These are phyloP conservation scores for Ganoderma multipileum DNA, from an alignment of 1,284 basidiomycete species.

Conservation along the genomic window DNA sequence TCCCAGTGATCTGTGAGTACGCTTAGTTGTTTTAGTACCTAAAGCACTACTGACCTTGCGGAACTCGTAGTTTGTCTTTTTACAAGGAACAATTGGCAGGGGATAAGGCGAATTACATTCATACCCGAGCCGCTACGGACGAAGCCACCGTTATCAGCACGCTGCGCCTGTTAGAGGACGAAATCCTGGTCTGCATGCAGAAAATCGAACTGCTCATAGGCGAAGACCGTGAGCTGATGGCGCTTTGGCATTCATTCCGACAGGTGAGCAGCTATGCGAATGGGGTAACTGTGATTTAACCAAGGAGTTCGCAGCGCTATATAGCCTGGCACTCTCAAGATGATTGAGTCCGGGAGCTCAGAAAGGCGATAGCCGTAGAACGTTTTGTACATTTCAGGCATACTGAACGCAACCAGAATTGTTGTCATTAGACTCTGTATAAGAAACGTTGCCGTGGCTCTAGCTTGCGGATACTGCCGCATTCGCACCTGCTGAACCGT, in stretches of 20 bases:
- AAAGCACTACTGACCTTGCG: no score
- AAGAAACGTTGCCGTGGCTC: no score
- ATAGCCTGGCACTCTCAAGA: conserved; percentile 18
- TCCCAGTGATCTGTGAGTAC: background rate
- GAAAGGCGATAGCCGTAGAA: no score
- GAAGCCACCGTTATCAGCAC: background rate
- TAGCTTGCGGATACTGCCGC: no score
- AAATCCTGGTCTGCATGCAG: conserved; percentile 8
- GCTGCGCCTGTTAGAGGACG: conserved; percentile 10
- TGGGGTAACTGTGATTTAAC: background rate
- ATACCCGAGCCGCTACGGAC: conserved; percentile 20
- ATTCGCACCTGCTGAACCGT: no score
- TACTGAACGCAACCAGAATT: no score
- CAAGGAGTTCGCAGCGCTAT: conserved; percentile 9
- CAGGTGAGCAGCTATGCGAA: conserved; percentile 12
- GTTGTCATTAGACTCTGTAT: no score
- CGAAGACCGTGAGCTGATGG: conserved; percentile 13
- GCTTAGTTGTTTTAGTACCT: background rate
- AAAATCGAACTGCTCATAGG: conserved; percentile 4
- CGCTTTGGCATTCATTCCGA: conserved; percentile 16
- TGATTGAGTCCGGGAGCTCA: no score
- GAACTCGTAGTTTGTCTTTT: conserved; percentile 15
- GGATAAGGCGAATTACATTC: conserved; percentile 22
- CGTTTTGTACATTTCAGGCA: no score
- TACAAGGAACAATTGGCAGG: conserved; percentile 23